phyloP scores from a whole-genome alignment of 164 flowering plant genomes.

The Taxillus chinensis region DNA sequence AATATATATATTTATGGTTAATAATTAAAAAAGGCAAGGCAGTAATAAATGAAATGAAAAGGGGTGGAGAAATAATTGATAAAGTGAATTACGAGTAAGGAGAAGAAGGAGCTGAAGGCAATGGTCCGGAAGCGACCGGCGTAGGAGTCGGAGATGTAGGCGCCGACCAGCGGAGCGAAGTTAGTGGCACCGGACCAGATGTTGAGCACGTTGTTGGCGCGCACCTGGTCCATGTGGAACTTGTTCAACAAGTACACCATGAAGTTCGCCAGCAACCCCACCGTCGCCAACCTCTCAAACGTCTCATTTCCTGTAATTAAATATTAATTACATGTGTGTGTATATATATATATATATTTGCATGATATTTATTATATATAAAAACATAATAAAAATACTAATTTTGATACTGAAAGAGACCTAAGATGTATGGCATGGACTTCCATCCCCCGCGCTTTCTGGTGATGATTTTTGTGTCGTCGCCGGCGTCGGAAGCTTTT shows the following conservation, averaged over 20 bases:
- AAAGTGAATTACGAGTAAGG: conserved; percentile 34
- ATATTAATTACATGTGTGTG: background rate
- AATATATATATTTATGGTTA: no score
- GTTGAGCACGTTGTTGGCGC: conserved; percentile 42
- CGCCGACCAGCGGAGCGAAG: conserved; percentile 52
- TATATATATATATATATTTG: no score
- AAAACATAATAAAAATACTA: background rate
- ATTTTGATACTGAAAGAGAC: background rate
- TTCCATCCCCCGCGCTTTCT: background rate
- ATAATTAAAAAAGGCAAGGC: no score
- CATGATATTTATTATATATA: background rate
- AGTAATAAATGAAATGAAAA: no score
- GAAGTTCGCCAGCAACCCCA: conserved; percentile 54
- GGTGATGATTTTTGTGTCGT: background rate
- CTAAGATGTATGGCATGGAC: background rate
- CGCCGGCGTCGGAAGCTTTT: background rate
- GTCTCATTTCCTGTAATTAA: conserved; percentile 61
- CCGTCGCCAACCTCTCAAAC: conserved; percentile 67
- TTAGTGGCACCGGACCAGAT: conserved; percentile 50
- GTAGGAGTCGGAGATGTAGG: conserved; percentile 59
- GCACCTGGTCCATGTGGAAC: conserved; percentile 47
- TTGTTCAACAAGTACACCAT: conserved; percentile 45
- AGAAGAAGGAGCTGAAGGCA: conserved; percentile 37
- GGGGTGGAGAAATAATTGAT: no score
- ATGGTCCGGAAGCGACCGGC: conserved; percentile 59